phyloP scores from a whole-genome alignment of 2,329 filamentous ascomycete species.

The Furcasterigmium sp. region DNA sequence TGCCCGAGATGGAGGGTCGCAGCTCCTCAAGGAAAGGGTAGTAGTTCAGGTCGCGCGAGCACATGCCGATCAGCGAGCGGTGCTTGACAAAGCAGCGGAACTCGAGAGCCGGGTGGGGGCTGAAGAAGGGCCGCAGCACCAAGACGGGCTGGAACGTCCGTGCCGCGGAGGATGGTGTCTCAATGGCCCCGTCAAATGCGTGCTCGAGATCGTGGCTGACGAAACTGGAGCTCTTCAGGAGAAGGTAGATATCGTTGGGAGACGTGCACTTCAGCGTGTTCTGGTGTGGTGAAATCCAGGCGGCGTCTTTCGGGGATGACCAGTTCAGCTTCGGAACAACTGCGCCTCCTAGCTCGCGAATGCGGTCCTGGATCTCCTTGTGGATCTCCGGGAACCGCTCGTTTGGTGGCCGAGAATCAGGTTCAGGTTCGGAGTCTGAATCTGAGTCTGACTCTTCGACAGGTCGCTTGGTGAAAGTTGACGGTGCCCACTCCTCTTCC shows the following conservation, averaged over 20 bases:
- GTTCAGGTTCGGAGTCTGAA: slow-evolving; percentile 43
- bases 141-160: slow-evolving; percentile 66
- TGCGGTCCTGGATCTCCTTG: slow-evolving; percentile 67
- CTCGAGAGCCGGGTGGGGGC: slow-evolving; percentile 83
- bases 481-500: slow-evolving; percentile 43
- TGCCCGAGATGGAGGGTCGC: slow-evolving; percentile 59
- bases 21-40: slow-evolving; percentile 73
- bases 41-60: slow-evolving; percentile 85
- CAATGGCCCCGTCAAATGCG: slow-evolving; percentile 75
- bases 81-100: slow-evolving; percentile 94
- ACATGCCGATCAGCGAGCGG: slow-evolving; percentile 72
- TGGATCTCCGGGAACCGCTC: slow-evolving; percentile 68
- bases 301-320: slow-evolving; percentile 94
- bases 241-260: slow-evolving; percentile 86
- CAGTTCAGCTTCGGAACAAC: slow-evolving; percentile 95
- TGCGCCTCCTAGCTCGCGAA: slow-evolving; percentile 74
- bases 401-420: slow-evolving; percentile 40
- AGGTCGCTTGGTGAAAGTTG: slow-evolving; percentile 20
- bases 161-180: slow-evolving; percentile 35
- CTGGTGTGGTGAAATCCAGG: slow-evolving; percentile 76
- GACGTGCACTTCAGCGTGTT: slow-evolving; percentile 90
- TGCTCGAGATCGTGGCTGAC: slow-evolving; percentile 91
- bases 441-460: slow-evolving; percentile 37
- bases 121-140: slow-evolving; percentile 82
- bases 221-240: slow-evolving; percentile 93